Percentiles rank a stretch among this genome's conserved stretches.
Conservation (phyloP, 2,329 filamentous ascomycete species). For the Xylariales sp. region DNA sequence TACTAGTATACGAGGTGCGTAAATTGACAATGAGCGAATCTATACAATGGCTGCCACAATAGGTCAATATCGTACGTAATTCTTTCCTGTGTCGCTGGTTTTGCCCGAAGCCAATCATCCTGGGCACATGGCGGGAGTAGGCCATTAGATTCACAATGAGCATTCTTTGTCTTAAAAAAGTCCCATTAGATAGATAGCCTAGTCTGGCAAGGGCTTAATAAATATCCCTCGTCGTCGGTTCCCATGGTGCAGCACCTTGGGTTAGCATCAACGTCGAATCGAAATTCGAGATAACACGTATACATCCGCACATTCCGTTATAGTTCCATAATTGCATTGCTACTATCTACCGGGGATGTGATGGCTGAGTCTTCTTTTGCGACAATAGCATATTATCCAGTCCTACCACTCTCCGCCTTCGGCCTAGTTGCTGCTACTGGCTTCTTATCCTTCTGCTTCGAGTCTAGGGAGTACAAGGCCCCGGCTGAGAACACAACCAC, state of each 20-base stretch:
- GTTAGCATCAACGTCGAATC: not conserved
- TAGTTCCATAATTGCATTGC: slow-evolving; percentile 20
- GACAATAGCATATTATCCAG: slow-evolving; percentile 23
- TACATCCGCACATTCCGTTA: not conserved
- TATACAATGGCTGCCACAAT: not conserved
- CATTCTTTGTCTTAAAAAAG: too few species aligned
- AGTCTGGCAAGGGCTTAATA: not conserved
- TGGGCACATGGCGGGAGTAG: too few species aligned
- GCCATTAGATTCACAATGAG: too few species aligned
- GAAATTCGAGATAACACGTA: not conserved
- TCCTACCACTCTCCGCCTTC: slow-evolving; percentile 26
- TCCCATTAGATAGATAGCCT: too few species aligned
- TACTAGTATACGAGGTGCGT: not conserved
- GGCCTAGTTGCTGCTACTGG: slow-evolving; percentile 21
- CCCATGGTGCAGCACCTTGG: not conserved
- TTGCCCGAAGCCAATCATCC: too few species aligned
- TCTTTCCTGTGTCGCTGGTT: too few species aligned
- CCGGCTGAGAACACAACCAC: slow-evolving; percentile 89
- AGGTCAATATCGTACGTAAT: not conserved
- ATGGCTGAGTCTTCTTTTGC: slow-evolving; percentile 1
- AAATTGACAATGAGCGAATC: not conserved
- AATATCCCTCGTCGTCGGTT: not conserved
- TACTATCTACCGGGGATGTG: slow-evolving; percentile 21
- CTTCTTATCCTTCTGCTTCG: slow-evolving; percentile 52
- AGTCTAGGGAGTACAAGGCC: slow-evolving; percentile 88